These are phyloP conservation scores for Hura crepitans DNA, from an alignment of 441 rosid species.

Conservation along the genomic window DNA sequence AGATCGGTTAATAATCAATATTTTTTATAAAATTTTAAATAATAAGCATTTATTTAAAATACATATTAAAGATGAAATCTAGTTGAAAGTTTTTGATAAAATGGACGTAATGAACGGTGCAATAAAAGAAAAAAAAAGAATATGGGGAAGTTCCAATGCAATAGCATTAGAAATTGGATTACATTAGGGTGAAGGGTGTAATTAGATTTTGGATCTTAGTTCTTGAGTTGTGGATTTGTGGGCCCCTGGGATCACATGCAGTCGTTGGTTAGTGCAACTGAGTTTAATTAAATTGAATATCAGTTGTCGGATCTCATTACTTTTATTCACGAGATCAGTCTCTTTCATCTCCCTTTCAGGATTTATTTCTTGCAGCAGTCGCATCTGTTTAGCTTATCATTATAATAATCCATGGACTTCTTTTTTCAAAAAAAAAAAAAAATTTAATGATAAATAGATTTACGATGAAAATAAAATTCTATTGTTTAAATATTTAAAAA, in stretches of 20 bases:
- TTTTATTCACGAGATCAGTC: constrained; percentile 1
- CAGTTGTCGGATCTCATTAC: not conserved
- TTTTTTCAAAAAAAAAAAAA: too few species aligned
- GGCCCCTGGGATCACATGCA: constrained; percentile 20
- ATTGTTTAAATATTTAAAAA: too few species aligned
- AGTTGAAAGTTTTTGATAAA: too few species aligned
- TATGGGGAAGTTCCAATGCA: not conserved
- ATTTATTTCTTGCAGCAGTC: not conserved
- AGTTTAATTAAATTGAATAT: not conserved
- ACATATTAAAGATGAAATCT: too few species aligned
- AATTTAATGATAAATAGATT: too few species aligned
- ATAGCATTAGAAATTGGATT: not conserved
- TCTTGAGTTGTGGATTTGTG: not conserved
- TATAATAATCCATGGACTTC: too few species aligned
- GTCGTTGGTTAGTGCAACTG: not conserved
- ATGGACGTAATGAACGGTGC: too few species aligned
- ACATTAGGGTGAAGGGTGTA: not conserved
- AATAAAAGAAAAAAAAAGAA: not conserved
- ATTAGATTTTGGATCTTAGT: not conserved
- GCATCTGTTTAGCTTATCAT: too few species aligned
- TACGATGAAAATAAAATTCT: too few species aligned
- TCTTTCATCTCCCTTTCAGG: not conserved
- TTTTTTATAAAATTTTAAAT: too few species aligned
- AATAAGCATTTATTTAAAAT: too few species aligned
- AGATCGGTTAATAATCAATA: too few species aligned